These are phyloP conservation scores for Penicillium diatomitis DNA, from an alignment of 495 filamentous ascomycete species.

Conservation along the genomic window DNA sequence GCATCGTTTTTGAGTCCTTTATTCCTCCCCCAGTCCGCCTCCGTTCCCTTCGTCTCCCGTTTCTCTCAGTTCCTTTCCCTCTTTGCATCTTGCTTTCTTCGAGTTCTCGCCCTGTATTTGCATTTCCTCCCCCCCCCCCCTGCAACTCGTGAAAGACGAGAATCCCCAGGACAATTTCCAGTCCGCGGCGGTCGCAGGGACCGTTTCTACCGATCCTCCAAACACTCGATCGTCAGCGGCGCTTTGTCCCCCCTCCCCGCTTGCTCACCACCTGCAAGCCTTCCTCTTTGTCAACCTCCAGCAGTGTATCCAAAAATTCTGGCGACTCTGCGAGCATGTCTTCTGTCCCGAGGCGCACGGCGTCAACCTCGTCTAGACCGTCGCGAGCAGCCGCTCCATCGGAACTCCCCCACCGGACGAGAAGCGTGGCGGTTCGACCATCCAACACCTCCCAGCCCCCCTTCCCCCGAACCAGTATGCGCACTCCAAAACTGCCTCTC, in stretches of 20 bases:
- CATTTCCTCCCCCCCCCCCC: slow-evolving; percentile 1
- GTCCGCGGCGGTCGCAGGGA: slow-evolving; percentile 1
- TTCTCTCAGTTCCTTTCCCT: neutral
- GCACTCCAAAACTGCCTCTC: slow-evolving; percentile 42
- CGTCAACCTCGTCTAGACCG: slow-evolving; percentile 40
- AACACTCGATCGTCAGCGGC: slow-evolving; percentile 1
- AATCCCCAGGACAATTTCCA: slow-evolving; percentile 1
- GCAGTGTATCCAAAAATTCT: neutral
- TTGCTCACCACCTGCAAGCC: slow-evolving; percentile 5
- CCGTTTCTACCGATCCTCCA: neutral
- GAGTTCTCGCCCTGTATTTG: neutral
- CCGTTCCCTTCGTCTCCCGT: neutral
- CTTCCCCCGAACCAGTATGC: slow-evolving; percentile 29
- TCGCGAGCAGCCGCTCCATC: slow-evolving; percentile 29
- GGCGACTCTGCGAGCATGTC: neutral
- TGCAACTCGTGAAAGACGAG: neutral
- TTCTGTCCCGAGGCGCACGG: slow-evolving; percentile 39
- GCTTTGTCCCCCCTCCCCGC: slow-evolving; percentile 3
- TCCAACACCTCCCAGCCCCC: slow-evolving; percentile 26
- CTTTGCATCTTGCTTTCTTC: neutral
- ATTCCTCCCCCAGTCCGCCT: neutral
- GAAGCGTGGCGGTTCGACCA: slow-evolving; percentile 43
- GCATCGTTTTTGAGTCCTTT: too few species aligned
- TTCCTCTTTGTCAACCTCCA: neutral
- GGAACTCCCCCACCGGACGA: slow-evolving; percentile 48